Evolutionary conservation across 2,329 filamentous ascomycete species (phyloP).

Genomic region (Alternaria longipes): DNA sequence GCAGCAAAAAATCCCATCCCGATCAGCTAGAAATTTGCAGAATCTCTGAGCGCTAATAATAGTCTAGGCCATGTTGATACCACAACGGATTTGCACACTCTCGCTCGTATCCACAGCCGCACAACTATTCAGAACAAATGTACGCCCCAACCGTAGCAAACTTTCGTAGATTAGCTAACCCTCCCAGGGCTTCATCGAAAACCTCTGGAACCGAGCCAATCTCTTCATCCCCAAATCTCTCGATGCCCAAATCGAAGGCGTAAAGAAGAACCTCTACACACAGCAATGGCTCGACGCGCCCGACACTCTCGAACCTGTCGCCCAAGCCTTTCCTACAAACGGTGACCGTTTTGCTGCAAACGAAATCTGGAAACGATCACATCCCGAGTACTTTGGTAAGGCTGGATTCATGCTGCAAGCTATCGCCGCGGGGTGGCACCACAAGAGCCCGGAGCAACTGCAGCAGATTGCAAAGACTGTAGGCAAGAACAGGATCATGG

Average conservation of each 20-base stretch:
- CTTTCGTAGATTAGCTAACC: conserved; percentile 51
- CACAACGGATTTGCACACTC: conserved; percentile 59
- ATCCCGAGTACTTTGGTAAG: conserved; percentile 68
- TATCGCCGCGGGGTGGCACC: conserved; percentile 80
- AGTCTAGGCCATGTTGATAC: conserved; percentile 54
- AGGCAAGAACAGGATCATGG: conserved; percentile 76
- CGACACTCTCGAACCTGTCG: conserved; percentile 60
- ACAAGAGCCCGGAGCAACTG: conserved; percentile 75
- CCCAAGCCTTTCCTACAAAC: conserved; percentile 72
- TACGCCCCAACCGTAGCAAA: conserved; percentile 20
- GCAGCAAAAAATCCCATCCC: not conserved
- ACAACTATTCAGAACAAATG: conserved; percentile 57
- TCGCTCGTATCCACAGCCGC: conserved; percentile 61
- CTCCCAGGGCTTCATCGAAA: conserved; percentile 62
- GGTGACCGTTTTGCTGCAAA: conserved; percentile 84
- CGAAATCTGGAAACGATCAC: conserved; percentile 75
- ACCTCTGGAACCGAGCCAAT: conserved; percentile 67
- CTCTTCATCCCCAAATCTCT: conserved; percentile 74
- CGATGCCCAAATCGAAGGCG: conserved; percentile 71
- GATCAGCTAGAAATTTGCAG: not conserved
- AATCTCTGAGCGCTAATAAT: conserved; percentile 2
- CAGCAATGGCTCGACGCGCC: conserved; percentile 68
- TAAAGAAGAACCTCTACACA: conserved; percentile 73
- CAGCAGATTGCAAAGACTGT: conserved; percentile 71
- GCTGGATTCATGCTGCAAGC: conserved; percentile 79